Base-by-base conservation (phyloP, 164 flowering plant genomes). In the Santalum album region DNA sequence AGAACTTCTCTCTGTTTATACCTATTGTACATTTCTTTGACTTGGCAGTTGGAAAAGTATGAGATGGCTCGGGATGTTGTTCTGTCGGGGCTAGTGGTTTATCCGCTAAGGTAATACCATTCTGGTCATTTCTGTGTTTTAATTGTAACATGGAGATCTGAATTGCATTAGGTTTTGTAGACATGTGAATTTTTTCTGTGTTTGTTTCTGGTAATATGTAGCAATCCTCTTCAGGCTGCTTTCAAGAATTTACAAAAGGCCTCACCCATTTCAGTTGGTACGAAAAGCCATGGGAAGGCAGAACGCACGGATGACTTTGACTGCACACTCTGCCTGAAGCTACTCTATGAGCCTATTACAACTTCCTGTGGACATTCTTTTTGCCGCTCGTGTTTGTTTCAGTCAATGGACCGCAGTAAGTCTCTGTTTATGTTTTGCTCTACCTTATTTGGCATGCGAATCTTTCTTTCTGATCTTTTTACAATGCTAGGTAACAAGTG, bases 341-440 rank as follows among this genome's bases (percentile, higher is more conserved):
- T 89, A 67, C 66, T 92, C 12, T 92, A 74, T 75, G 90, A 87
- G 56, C 99, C 99, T 51, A 56, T 92, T 15, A 92, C 99, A 51
- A 92, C 96, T 58, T 83, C 99, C 40, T 92, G 99, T 74, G 99
- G 99, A 21, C 99, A 92, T 75, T 77, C 99, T 15, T 89, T 92
- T 69, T 89, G 99, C 66, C 86, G 90, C 19, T 64, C 90, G 15
- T 92, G 99, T 63, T 70, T 92, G 35, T 85, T 89, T 77, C 99
- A 87, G 73, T 72, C 96, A 27, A 89, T 87, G 95, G 99, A 92
- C 73, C 81, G 84, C 57, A 75, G 96, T 87, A 18, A 65, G 74
- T 60, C 17, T 62, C 25, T 45, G 14, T 58, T 51, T 54, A 3
- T 36, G 2, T 36, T 24, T 18, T 4, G 20, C 45, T 60, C 19